A percentile compares a stretch with the other conserved stretches of the same genome.
Conservation (phyloP, 1,284 basidiomycete genomes). For the Anthracocystis walkeri region DNA sequence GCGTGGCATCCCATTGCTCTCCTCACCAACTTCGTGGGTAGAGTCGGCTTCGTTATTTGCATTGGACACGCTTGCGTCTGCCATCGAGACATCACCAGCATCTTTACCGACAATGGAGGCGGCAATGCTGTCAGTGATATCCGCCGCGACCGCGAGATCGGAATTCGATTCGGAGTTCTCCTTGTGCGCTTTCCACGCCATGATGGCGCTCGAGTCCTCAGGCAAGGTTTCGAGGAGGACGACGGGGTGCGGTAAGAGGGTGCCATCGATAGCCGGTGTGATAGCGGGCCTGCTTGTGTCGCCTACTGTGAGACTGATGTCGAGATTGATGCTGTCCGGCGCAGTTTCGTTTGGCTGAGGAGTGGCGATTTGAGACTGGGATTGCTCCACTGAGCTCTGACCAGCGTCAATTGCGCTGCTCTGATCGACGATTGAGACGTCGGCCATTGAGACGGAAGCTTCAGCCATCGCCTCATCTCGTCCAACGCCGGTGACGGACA, state of each 20-base stretch:
- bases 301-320: neutral
- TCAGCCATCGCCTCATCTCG: neutral
- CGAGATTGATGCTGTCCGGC: constrained; percentile 5
- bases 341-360: neutral
- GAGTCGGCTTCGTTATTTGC: neutral
- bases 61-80: constrained; percentile 3
- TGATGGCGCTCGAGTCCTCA: constrained; percentile 9
- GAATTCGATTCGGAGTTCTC: too few species aligned
- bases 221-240: constrained; percentile 14
- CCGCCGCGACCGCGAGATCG: neutral
- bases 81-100: neutral
- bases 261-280: constrained; percentile 4
- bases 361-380: neutral
- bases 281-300: too few species aligned
- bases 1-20: constrained; percentile 1
- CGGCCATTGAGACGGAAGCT: neutral
- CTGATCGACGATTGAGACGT: neutral
- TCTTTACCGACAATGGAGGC: neutral
- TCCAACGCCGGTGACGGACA: neutral
- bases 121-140: neutral
- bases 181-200: constrained; percentile 9
- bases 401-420: neutral
- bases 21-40: neutral
- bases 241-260: constrained; percentile 9
- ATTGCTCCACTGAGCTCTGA: neutral